A percentile compares a stretch with the other conserved stretches of the same genome.
These are phyloP conservation scores for Rutstroemia sp. DNA, from an alignment of 2,329 filamentous ascomycete species.

Conservation along the genomic window DNA sequence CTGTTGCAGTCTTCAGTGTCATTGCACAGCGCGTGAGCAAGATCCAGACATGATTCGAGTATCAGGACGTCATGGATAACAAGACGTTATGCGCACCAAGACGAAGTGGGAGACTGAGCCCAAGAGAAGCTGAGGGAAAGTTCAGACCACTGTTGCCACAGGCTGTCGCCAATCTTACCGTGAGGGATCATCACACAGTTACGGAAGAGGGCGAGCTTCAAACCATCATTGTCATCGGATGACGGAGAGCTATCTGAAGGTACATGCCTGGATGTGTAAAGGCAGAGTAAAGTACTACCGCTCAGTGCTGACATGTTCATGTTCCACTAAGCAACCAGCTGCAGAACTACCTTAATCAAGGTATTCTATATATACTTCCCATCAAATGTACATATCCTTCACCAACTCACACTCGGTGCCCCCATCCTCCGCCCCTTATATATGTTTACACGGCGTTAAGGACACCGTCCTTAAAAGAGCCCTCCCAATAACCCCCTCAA, in stretches of 20 bases:
- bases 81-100: not conserved
- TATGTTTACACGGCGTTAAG: not conserved
- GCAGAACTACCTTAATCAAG: not conserved
- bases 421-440: not conserved
- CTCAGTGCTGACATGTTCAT: not conserved
- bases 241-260: too few relatives aligned
- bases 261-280: not conserved
- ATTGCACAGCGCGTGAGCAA: conserved; percentile 72
- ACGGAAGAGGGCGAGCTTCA: too few relatives aligned
- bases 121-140: too few relatives aligned
- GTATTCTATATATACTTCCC: not conserved
- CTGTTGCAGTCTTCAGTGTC: conserved; percentile 87
- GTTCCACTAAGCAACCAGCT: not conserved
- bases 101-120: not conserved
- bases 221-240: too few relatives aligned
- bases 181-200: too few relatives aligned
- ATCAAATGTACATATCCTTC: not conserved
- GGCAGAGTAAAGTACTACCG: not conserved
- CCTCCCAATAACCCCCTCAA: not conserved
- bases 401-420: not conserved
- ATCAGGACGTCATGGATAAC: not conserved
- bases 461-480: not conserved
- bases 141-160: too few relatives aligned
- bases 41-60: conserved; percentile 10
- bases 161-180: too few relatives aligned